These are phyloP conservation scores for Metschnikowia lachancei DNA, from an alignment of 805 yeast genomes.

Conservation along the genomic window DNA sequence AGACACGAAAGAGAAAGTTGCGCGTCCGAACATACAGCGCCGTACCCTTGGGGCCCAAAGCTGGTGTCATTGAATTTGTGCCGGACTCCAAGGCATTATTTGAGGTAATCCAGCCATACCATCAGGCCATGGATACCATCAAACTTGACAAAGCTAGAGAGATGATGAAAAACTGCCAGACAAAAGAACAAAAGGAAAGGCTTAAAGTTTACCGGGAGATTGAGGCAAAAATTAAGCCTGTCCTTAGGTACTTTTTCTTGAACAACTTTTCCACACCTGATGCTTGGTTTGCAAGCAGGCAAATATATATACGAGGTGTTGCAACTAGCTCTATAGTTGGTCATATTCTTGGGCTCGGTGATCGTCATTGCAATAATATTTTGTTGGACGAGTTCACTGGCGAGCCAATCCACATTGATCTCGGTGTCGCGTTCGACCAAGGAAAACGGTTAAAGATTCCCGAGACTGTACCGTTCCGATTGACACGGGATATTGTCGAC, in stretches of 20 bases:
- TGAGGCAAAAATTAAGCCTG: constrained; percentile 56
- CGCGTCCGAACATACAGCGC: constrained; percentile 82
- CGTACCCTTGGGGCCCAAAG: constrained; percentile 80
- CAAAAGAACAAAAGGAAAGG: constrained; percentile 43
- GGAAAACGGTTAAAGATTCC: constrained; percentile 84
- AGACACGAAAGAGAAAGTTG: constrained; percentile 55
- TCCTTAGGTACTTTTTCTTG: constrained; percentile 66
- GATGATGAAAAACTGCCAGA: constrained; percentile 58
- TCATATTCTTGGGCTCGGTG: constrained; percentile 86
- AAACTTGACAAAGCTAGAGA: constrained; percentile 57
- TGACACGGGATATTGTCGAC: constrained; percentile 87
- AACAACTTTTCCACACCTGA: constrained; percentile 64
- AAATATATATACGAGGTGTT: constrained; percentile 67
- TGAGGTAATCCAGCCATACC: constrained; percentile 66
- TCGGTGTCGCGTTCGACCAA: constrained; percentile 96
- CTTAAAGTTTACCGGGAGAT: constrained; percentile 48
- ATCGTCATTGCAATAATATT: constrained; percentile 89
- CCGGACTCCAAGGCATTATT: constrained; percentile 67
- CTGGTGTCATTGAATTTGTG: constrained; percentile 91
- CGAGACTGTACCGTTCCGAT: constrained; percentile 88
- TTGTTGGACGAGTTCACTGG: constrained; percentile 78
- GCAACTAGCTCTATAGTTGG: constrained; percentile 89
- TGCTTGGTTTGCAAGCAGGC: constrained; percentile 68
- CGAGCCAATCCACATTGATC: constrained; percentile 92
- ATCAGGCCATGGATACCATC: constrained; percentile 47